Evolutionary conservation across 225 moss, liverwort and hornwort species (phyloP).

Genomic region (Marchantia polymorpha): DNA sequence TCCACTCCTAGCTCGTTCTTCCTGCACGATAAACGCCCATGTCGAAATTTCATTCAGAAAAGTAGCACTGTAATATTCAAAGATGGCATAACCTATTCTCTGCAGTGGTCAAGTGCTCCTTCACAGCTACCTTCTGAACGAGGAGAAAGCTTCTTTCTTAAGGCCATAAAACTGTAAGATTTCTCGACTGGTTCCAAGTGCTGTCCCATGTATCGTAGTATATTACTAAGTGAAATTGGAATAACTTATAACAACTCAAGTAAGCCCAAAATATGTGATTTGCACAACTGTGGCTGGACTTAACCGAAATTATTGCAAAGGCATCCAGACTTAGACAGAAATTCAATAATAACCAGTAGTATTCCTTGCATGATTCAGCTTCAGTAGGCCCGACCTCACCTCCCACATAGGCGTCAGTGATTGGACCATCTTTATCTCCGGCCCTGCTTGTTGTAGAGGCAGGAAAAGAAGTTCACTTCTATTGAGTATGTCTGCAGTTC

Average conservation of each 20-base stretch:
- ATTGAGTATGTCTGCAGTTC: slow-evolving; percentile 77
- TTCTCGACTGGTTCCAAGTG: too few relatives aligned
- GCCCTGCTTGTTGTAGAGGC: slow-evolving; percentile 78
- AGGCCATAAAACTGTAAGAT: too few relatives aligned
- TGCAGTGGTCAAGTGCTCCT: background rate
- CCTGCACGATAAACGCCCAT: slow-evolving; percentile 42
- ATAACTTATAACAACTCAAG: too few relatives aligned
- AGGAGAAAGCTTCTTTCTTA: background rate
- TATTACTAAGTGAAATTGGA: too few relatives aligned
- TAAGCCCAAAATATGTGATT: too few relatives aligned
- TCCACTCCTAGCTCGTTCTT: slow-evolving; percentile 82
- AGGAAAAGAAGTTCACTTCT: slow-evolving; percentile 71
- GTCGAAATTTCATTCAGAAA: background rate
- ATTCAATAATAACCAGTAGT: too few relatives aligned
- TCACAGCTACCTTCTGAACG: background rate
- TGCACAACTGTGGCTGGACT: too few relatives aligned
- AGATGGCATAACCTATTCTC: background rate
- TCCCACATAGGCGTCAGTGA: slow-evolving; percentile 96
- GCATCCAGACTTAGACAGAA: too few relatives aligned
- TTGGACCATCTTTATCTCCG: slow-evolving; percentile 84
- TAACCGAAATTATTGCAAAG: too few relatives aligned
- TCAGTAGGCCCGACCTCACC: slow-evolving; percentile 42
- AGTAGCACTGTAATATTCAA: background rate
- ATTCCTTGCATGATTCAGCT: too few relatives aligned
- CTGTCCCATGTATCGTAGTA: too few relatives aligned